A percentile compares a stretch with the other conserved stretches of the same genome.
Evolutionary conservation across 352 stramenopile species (phyloP).

Genomic region (Phytophthora parvispora): DNA sequence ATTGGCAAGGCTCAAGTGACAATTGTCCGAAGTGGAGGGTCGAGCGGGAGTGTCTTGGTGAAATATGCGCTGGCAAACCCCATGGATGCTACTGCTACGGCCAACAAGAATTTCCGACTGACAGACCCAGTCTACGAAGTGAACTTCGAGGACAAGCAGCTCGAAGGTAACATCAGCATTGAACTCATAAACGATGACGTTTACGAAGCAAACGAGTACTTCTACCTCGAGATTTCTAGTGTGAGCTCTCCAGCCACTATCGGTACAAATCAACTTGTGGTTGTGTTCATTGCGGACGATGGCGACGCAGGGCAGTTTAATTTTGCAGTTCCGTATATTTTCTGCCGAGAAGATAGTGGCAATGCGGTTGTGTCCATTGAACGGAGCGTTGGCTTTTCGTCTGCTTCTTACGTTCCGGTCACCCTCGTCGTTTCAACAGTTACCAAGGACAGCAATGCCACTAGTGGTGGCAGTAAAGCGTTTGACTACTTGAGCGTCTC

Average conservation of each 20-base stretch:
- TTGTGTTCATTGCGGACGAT: slow-evolving; percentile 69
- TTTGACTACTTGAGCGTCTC: slow-evolving; percentile 71
- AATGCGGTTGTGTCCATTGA: slow-evolving; percentile 66
- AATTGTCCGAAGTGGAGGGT: slow-evolving; percentile 53
- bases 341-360: slow-evolving; percentile 75
- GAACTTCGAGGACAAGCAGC: slow-evolving; percentile 61
- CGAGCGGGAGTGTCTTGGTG: slow-evolving; percentile 48
- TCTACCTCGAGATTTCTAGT: slow-evolving; percentile 66
- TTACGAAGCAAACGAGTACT: slow-evolving; percentile 76
- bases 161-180: slow-evolving; percentile 54
- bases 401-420: slow-evolving; percentile 70
- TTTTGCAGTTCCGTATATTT: slow-evolving; percentile 61
- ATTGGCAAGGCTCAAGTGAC: slow-evolving; percentile 53
- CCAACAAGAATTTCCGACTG: slow-evolving; percentile 73
- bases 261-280: slow-evolving; percentile 35
- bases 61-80: slow-evolving; percentile 60
- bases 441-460: slow-evolving; percentile 63
- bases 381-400: slow-evolving; percentile 58
- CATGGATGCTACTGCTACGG: slow-evolving; percentile 57
- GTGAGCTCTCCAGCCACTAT: slow-evolving; percentile 45
- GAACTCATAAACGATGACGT: slow-evolving; percentile 66
- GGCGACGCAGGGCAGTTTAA: slow-evolving; percentile 72
- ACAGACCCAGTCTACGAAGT: slow-evolving; percentile 45
- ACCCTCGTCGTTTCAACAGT: slow-evolving; percentile 62
- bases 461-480: slow-evolving; percentile 64